Conservation (phyloP, 805 yeast genomes). For the Metschnikowia kunwiensis region DNA sequence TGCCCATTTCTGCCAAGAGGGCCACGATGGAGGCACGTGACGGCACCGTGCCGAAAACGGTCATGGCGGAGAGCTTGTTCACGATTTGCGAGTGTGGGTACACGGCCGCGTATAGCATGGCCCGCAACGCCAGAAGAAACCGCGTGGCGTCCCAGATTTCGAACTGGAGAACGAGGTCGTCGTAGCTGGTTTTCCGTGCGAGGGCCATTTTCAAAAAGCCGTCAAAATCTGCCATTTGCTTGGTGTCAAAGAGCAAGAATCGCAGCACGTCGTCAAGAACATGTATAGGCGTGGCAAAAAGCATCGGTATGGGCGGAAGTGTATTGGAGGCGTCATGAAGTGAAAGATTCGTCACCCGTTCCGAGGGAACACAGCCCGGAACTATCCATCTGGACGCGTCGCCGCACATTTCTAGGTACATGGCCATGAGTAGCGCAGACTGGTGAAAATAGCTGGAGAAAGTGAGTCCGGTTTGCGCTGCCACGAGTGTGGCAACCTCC, state of each 20-base stretch:
- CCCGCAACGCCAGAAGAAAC: slow-evolving; percentile 24
- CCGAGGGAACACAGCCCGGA: slow-evolving; percentile 16
- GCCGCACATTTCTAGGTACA: slow-evolving; percentile 25
- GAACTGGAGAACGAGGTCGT: slow-evolving; percentile 28
- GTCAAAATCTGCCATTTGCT: slow-evolving; percentile 8
- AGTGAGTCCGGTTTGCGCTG: background rate
- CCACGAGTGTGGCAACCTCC: slow-evolving; percentile 4
- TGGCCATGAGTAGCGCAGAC: slow-evolving; percentile 27
- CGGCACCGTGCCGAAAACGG: slow-evolving; percentile 3
- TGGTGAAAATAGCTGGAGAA: slow-evolving; percentile 24
- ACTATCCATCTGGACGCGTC: slow-evolving; percentile 29
- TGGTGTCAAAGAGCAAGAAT: slow-evolving; percentile 12
- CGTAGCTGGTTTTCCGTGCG: slow-evolving; percentile 8
- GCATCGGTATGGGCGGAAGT: slow-evolving; percentile 19
- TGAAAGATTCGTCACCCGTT: slow-evolving; percentile 21
- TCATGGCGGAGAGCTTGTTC: slow-evolving; percentile 11
- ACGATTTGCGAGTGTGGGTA: slow-evolving; percentile 31
- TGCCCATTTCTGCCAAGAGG: slow-evolving; percentile 20
- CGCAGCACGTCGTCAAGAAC: slow-evolving; percentile 15
- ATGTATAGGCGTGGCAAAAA: slow-evolving; percentile 26
- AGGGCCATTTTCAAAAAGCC: background rate
- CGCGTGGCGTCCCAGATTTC: slow-evolving; percentile 32
- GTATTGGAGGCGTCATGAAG: slow-evolving; percentile 23
- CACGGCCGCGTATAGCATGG: slow-evolving; percentile 27
- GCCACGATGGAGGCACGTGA: slow-evolving; percentile 11